Conservation (phyloP, 495 filamentous ascomycete species). For the Jackrogersella minutella region DNA sequence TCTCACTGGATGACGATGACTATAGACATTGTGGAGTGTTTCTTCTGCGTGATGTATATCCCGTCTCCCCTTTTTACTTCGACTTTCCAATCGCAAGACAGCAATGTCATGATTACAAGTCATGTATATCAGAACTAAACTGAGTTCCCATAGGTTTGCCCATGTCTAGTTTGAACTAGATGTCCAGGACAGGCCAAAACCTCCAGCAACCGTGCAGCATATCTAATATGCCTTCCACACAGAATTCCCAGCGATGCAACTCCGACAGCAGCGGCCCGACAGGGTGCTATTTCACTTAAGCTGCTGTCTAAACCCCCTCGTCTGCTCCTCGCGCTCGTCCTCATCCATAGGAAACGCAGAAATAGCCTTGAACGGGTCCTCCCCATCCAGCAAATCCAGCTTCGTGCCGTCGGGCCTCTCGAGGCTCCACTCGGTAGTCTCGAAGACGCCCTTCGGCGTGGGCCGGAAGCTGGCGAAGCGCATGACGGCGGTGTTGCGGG, state of each 20-base stretch:
- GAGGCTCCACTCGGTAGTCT: conserved; percentile 80
- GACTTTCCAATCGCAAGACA: background rate
- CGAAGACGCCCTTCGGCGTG: conserved; percentile 75
- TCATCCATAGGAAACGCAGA: conserved; percentile 43
- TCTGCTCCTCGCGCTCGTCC: conserved; percentile 47
- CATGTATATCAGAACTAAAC: background rate
- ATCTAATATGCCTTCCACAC: background rate
- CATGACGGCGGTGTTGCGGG: conserved; percentile 74
- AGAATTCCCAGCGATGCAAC: background rate
- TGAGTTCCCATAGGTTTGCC: background rate
- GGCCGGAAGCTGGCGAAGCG: conserved; percentile 79
- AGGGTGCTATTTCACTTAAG: conserved; percentile 42
- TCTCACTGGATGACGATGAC: background rate
- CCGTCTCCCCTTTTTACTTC: background rate
- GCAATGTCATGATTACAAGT: background rate
- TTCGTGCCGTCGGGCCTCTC: conserved; percentile 69
- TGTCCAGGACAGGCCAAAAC: background rate
- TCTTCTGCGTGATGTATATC: background rate
- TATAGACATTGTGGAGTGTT: background rate
- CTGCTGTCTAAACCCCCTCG: conserved; percentile 56
- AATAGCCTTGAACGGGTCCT: conserved; percentile 66
- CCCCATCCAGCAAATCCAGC: conserved; percentile 71
- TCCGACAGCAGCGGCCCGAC: no score
- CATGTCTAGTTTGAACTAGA: background rate
- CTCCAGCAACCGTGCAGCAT: background rate